Evolutionary conservation across 164 flowering plant genomes (phyloP), one percentile per base, ranked within the genome.

Genomic region (Malania oleifera): DNA sequence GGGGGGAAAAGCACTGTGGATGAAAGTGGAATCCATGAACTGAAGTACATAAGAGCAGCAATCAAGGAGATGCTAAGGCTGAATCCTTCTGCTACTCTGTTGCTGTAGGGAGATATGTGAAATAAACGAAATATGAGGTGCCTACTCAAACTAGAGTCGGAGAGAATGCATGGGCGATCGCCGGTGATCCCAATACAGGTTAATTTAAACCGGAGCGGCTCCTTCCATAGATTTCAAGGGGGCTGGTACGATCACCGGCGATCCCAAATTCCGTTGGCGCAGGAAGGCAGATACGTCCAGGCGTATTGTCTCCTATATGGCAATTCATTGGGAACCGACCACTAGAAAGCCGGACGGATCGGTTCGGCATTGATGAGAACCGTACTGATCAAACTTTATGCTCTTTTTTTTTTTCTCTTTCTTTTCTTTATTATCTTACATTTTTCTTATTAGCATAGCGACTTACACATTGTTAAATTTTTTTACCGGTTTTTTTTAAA

Each of bases 221-320:
- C 19, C 66, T 44, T 71, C 69, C 43, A 48, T 65, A 20, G 63
- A 61, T 25, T n/a, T n/a, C n/a, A n/a, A n/a, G n/a, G n/a, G n/a
- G n/a, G n/a, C n/a, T n/a, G n/a, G n/a, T n/a, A n/a, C n/a, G n/a
- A n/a, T n/a, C n/a, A n/a, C n/a, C n/a, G n/a, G n/a, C n/a, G n/a
- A n/a, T n/a, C n/a, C n/a, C n/a, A n/a, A n/a, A 65, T 70, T 0
- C n/a, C n/a, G 70, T 76, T 63, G 77, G 80, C 5, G 68, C 66
- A 3, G 80, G 80, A 5, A 65, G 80, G 43, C 68, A 76, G 28
- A 65, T 66, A 8, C 71, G 78, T 28, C 78, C 76, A 2, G 79
- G 77, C 20, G 59, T 72, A 1, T 1, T 31, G 2, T 69, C 55
- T 35, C 74, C 65, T 15, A 10, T 71, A 8, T n/a, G n/a, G n/a